These are phyloP conservation scores for sunflower (Helianthus annuus) DNA, from an alignment of 129 eudicot genomes.

Conservation along the genomic window HanXRQr2.0-SUNRISE NC_035439.2:22378017-22378516, in stretches of 20 bases:
- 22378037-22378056: too few relatives aligned
- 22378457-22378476: background rate
- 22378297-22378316: background rate
- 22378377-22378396: constrained; percentile 1
- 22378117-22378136: too few relatives aligned
- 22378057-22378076: too few relatives aligned
- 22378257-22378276: background rate
- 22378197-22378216: too few relatives aligned
- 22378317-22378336: constrained; percentile 2
- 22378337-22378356: background rate
- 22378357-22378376: background rate
- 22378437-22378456: background rate
- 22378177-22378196: too few relatives aligned
- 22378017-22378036: too few relatives aligned
- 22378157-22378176: too few relatives aligned
- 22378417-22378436: background rate
- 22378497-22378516: background rate
- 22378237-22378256: too few relatives aligned
- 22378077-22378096: too few relatives aligned
- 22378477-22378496: background rate
- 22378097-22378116: too few relatives aligned
- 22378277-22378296: background rate
- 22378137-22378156: too few relatives aligned
- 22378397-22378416: background rate
- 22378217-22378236: too few relatives aligned